Evolutionary conservation across 306 rosid genomes (phyloP), one percentile per base, ranked within the genome.

Genomic region (Cyamopsis tetragonoloba): DNA sequence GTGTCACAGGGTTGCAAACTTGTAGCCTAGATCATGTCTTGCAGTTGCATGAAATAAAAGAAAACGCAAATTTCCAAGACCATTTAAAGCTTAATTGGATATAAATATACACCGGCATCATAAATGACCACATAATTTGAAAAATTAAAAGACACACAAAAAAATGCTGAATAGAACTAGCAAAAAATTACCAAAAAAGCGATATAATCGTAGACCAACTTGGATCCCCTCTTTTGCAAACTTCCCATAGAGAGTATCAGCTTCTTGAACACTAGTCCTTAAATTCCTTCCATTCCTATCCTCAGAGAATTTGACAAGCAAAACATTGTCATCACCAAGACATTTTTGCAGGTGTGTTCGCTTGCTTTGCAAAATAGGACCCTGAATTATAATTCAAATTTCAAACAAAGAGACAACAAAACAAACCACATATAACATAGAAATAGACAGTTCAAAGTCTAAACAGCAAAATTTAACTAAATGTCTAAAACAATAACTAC

Each of bases 251-350:
- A 68, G 72, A 17, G 11, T 15, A 47, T 38, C 31, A 14, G 74
- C 55, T 5, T 73, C 65, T 41, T 70, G 42, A 32, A 17, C 23
- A 44, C 20, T 50, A 17, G 12, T 62, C 43, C 0, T 23, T 11
- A 7, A 11, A 34, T 30, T 3, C 30, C 1, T 57, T 11, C 1
- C 73, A 12, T 5, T 24, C 15, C 1, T 27, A 54, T 51, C 72
- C 57, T 81, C 83, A 4, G 84, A 49, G 72, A 88, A 91, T 64
- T 86, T 85, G 46, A 88, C 97, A 50, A 82, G 15, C 37, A 91
- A 70, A 48, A 83, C 79, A 38, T 82, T 88, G 22, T 88, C 95
- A 63, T 91, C 96, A 26, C 95, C 96, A 7, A 88, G 71, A 32
- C 74, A 61, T 75, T 73, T 91, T 46, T 88, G 97, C n/a, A 88